Percentiles rank a stretch among this genome's conserved stretches.
Conservation (phyloP, 768 basidiomycete species). For the Amanita polypyramis region DNA sequence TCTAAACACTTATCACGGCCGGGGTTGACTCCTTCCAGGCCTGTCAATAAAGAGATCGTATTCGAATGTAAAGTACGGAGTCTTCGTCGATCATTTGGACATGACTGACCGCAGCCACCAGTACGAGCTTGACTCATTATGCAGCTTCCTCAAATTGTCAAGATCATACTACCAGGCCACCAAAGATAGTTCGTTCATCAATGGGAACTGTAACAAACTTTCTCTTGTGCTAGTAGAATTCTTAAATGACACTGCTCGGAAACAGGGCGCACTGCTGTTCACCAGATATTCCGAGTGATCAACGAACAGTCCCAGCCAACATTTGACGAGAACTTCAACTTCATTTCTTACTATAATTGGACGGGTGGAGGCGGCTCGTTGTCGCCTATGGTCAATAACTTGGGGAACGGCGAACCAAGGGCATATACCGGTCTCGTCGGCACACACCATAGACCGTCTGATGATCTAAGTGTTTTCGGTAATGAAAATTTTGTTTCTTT, state of each 20-base stretch:
- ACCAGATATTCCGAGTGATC: conserved; percentile 68
- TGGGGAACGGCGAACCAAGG: conserved; percentile 68
- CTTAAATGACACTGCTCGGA: conserved; percentile 2
- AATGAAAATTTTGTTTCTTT: no score
- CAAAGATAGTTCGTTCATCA: conserved; percentile 61
- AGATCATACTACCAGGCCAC: conserved; percentile 65
- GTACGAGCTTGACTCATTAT: conserved; percentile 77
- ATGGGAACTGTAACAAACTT: conserved; percentile 43
- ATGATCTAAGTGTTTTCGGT: conserved; percentile 65
- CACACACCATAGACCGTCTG: conserved; percentile 69
- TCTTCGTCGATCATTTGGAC: background rate
- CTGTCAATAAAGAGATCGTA: conserved; percentile 58
- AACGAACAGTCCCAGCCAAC: conserved; percentile 66
- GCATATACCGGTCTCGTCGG: conserved; percentile 67
- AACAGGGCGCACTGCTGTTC: conserved; percentile 56
- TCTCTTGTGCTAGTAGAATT: background rate
- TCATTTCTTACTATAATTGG: conserved; percentile 76
- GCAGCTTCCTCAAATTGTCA: conserved; percentile 72
- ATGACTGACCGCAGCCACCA: conserved; percentile 14
- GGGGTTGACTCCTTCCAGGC: conserved; percentile 25
- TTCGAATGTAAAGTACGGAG: conserved; percentile 69
- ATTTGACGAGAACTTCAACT: conserved; percentile 62
- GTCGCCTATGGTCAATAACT: conserved; percentile 52
- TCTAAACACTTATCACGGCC: background rate
- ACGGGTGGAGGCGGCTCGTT: conserved; percentile 59